Evolutionary conservation across 495 filamentous ascomycete genomes (phyloP), one percentile per base, ranked within the genome.

Genomic region (Neurospora sp.): DNA sequence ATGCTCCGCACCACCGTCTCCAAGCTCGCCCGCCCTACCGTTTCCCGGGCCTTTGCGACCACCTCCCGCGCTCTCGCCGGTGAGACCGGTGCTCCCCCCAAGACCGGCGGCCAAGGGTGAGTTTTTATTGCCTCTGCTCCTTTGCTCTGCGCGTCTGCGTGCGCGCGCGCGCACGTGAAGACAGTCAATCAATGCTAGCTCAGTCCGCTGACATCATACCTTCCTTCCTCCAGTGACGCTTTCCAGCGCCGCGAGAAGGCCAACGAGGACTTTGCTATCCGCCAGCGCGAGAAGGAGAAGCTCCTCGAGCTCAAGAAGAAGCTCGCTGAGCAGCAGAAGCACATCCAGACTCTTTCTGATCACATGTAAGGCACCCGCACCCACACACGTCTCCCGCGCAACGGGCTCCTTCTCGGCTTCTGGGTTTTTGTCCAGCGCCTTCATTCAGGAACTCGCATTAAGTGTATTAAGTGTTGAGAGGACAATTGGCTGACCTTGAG

Each of bases 241-340:
- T 99, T 97, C 88, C 91, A 91, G 80, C 89, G 90, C 80, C 93
- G 96, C 76, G 96, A 99, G 84, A 90, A 90, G 74, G 95, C 95
- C 73, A 86, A 86, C 79, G 96, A 99, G 84, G 89, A 92, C 79
- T 87, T 87, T 74, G 91, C 92, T 85, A 92, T 99, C 82, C 85
- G 88, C 70, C 85, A 92, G 85, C 90, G 92, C 77, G 96, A 99
- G 87, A 85, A 88, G 81, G 87, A 91, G 83, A 97, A 97, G 92
- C 89, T 89, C 70, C 79, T 90, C 27, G 81, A 84, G 78, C 87
- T 98, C 73, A 90, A 87, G 83, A 88, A 90, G 80, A 96, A 94
- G 86, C 88, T 99, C 75, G 74, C 79, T 71, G 88, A 91, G 79
- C 93, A 97, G 85, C 88, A 92, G 79, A 85, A 89, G 69, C 91